A percentile compares a stretch with the other conserved stretches of the same genome.
phyloP scores from a whole-genome alignment of 2,329 filamentous ascomycete genomes.

The Lasiodiplodia gonubiensis region DNA sequence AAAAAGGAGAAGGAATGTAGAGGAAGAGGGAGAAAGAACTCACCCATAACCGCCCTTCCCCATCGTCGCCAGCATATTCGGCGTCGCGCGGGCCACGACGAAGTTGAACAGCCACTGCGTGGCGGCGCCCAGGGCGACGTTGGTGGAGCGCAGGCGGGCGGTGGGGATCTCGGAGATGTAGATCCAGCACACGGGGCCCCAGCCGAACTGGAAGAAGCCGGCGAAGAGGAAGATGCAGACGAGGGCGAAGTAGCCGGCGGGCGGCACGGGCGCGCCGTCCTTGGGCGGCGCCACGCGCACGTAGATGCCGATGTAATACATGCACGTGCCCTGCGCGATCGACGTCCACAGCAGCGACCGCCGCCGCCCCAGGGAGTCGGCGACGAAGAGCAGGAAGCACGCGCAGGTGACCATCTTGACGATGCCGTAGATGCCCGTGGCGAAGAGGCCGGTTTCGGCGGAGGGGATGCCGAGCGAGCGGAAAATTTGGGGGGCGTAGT shows the following conservation, averaged over 20 bases:
- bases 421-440: constrained; percentile 75
- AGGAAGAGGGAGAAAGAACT: neutral
- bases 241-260: constrained; percentile 72
- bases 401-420: constrained; percentile 71
- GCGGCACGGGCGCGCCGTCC: constrained; percentile 59
- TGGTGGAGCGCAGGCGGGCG: constrained; percentile 68
- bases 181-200: constrained; percentile 73
- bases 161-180: constrained; percentile 74
- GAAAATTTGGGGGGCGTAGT: constrained; percentile 75
- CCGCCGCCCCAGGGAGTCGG: constrained; percentile 72
- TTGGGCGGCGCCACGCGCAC: constrained; percentile 66
- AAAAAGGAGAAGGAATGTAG: no score
- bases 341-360: constrained; percentile 69
- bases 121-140: constrained; percentile 70
- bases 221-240: constrained; percentile 76
- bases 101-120: constrained; percentile 80
- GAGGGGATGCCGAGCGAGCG: constrained; percentile 65
- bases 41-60: constrained; percentile 47
- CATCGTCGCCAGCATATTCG: constrained; percentile 68
- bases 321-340: constrained; percentile 64
- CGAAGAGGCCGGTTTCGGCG: constrained; percentile 67
- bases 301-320: constrained; percentile 76
- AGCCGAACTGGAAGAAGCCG: constrained; percentile 69
- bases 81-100: constrained; percentile 69
- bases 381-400: constrained; percentile 69